These are phyloP conservation scores for Blastomyces gilchristii DNA, from an alignment of 2,329 filamentous ascomycete species.

Conservation along the genomic window DNA sequence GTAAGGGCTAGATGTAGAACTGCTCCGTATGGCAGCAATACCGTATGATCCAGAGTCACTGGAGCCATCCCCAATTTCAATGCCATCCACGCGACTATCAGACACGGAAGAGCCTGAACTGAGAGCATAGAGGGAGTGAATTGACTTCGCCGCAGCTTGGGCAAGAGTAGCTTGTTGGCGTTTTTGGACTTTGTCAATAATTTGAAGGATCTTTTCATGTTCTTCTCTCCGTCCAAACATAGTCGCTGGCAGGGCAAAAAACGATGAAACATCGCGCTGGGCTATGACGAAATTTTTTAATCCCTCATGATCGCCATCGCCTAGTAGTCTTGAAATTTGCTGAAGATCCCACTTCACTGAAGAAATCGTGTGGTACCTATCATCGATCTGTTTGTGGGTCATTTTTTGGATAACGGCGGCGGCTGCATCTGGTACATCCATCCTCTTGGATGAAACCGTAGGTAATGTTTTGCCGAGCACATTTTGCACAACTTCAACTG, in stretches of 20 bases:
- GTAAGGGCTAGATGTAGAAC: slow-evolving; percentile 19
- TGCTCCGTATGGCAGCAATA: slow-evolving; percentile 28
- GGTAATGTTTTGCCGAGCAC: slow-evolving; percentile 72
- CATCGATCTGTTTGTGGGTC: slow-evolving; percentile 76
- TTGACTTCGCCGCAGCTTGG: slow-evolving; percentile 24
- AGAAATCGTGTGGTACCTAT: slow-evolving; percentile 81
- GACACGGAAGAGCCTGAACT: slow-evolving; percentile 46
- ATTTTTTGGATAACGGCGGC: slow-evolving; percentile 81
- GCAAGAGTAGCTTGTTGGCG: slow-evolving; percentile 43
- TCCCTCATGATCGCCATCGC: slow-evolving; percentile 60
- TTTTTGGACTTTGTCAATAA: slow-evolving; percentile 67
- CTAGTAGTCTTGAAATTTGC: slow-evolving; percentile 62
- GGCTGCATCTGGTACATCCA: slow-evolving; percentile 75
- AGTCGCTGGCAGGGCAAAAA: slow-evolving; percentile 71
- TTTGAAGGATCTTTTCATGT: slow-evolving; percentile 55
- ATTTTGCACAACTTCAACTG: slow-evolving; percentile 83
- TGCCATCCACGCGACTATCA: slow-evolving; percentile 40
- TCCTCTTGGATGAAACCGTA: slow-evolving; percentile 62
- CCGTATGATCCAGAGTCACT: slow-evolving; percentile 44
- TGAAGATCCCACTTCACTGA: slow-evolving; percentile 74
- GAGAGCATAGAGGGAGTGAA: slow-evolving; percentile 38
- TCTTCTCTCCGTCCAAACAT: slow-evolving; percentile 75
- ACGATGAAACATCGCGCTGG: slow-evolving; percentile 79
- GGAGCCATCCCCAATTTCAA: slow-evolving; percentile 44
- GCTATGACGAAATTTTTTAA: slow-evolving; percentile 67